Evolutionary conservation across 129 eudicot species (phyloP), one percentile per base, ranked within the genome.

Genomic region (Ambrosia trifida): DNA sequence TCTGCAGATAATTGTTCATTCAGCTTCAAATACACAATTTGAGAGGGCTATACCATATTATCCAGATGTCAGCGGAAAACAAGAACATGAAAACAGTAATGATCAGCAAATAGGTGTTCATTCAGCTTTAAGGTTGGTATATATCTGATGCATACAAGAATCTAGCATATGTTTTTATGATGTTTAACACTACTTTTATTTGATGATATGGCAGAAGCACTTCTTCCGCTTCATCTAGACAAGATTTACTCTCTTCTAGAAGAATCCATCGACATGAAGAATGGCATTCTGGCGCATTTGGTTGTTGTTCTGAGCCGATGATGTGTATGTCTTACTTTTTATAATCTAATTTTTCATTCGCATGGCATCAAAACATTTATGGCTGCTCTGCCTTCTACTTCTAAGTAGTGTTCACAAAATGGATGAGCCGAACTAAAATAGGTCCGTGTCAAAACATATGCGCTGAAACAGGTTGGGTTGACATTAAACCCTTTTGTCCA

Each of bases 231-330:
- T 61, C 79, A 67, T 73, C 74, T 0, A 79, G 66, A 43, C 74
- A 41, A 56, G 74, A 67, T 50, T 72, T 89, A 78, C 81, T 82
- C 5, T 80, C 87, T 38, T 78, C 80, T 62, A 78, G 80, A 78
- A 82, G 87, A 66, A 78, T 84, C 59, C n/a, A 45, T 76, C 82
- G 53, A 13, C 61, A 69, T 7, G 86, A 84, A 46, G 96, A 86
- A 52, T 92, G 98, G 98, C 91, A 92, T 74, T 77, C 89, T 3
- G 90, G 84, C 80, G 64, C 89, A 69, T 88, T 92, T 35, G 95
- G 91, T 73, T 92, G 98, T 74, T 92, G 95, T 78, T 89, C 95
- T 49, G 89, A 83, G 71, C 98, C 98, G 57, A 70, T 84, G 60
- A 78, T 89, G 71, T 92, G 98, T 92, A 92, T 67, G 98, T 79